phyloP scores from a whole-genome alignment of 257 asterid genomes.

The Ehretia macrophylla region DNA sequence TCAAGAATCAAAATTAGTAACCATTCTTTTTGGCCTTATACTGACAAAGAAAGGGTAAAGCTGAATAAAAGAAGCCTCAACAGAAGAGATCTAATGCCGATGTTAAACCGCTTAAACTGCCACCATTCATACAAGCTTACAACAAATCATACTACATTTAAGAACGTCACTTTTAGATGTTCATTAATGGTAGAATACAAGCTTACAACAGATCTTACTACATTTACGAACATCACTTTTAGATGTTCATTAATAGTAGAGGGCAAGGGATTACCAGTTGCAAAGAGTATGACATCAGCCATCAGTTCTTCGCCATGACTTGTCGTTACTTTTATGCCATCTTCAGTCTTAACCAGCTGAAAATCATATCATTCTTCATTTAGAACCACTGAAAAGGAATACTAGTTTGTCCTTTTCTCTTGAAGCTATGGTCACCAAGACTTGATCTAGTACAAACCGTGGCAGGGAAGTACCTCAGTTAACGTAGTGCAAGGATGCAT shows the following conservation, averaged over 20 bases:
- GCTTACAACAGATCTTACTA: background rate
- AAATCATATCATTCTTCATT: slow-evolving; percentile 10
- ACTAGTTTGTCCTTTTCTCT: too few species aligned
- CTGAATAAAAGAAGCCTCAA: too few species aligned
- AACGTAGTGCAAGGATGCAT: slow-evolving; percentile 72
- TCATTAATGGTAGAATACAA: too few species aligned
- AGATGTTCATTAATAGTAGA: background rate
- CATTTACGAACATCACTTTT: background rate
- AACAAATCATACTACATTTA: too few species aligned
- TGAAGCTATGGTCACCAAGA: too few species aligned
- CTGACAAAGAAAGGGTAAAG: too few species aligned
- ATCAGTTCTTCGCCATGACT: slow-evolving; percentile 79
- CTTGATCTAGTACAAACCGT: background rate
- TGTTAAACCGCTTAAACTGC: slow-evolving; percentile 2
- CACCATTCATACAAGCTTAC: background rate
- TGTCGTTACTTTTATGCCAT: slow-evolving; percentile 69
- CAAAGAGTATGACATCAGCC: slow-evolving; percentile 96
- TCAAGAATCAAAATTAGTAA: too few species aligned
- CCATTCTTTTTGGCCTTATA: too few species aligned
- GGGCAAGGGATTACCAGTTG: slow-evolving; percentile 85
- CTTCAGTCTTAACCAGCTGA: slow-evolving; percentile 77
- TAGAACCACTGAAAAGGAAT: background rate
- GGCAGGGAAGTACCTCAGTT: slow-evolving; percentile 61
- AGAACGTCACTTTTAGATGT: background rate
- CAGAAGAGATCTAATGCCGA: too few species aligned